Evolutionary conservation across 1,284 basidiomycete species (phyloP), one percentile per base, ranked within the genome.

Genomic region (Papiliotrema nemorosa): DNA sequence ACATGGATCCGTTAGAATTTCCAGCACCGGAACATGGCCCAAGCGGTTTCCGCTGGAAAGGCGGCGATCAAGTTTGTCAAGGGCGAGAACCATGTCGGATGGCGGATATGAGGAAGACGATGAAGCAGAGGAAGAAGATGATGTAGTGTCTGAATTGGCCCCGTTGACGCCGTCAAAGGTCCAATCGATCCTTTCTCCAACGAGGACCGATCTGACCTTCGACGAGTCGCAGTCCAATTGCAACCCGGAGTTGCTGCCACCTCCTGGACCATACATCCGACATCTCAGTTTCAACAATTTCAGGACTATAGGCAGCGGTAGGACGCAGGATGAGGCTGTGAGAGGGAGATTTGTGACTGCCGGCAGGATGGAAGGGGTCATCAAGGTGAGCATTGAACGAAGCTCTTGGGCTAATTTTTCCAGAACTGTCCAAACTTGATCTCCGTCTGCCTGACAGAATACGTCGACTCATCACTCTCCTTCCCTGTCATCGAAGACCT

Each of bases 271-370:
- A 0, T 73, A 71, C 50, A 71, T 73, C 36, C 58, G 60, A 7
- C 63, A 61, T 47, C 49, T 60, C 36, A 67, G 53, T 49, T 72
- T 60, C 56, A 70, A 60, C 50, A 71, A 64, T 52, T 72, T 68
- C 55, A 57, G 66, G 48, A 72, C 62, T 20, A 91, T 94, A 55
- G 93, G 93, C 0, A 89, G 96, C 83, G 82, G 90, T 45, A 84
- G 94, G 20, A 90, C 88, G 1, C 84, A 96, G 18, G 90, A 89
- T 31, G 90, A 97, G 72, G 88, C 90, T 47, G 83, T 90, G 26
- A 85, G 84, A 54, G 85, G 85, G 57, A 87, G 93, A 14, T 98
- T 94, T 66, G 93, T 97, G 25, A 98, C 94, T 1, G 86, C 88
- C 0, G 84, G 87, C 49, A 82, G 92, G 43, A 80, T 98, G 3